These are phyloP conservation scores for Claviceps arundinis DNA, from an alignment of 2,329 filamentous ascomycete genomes.

Conservation along the genomic window DNA sequence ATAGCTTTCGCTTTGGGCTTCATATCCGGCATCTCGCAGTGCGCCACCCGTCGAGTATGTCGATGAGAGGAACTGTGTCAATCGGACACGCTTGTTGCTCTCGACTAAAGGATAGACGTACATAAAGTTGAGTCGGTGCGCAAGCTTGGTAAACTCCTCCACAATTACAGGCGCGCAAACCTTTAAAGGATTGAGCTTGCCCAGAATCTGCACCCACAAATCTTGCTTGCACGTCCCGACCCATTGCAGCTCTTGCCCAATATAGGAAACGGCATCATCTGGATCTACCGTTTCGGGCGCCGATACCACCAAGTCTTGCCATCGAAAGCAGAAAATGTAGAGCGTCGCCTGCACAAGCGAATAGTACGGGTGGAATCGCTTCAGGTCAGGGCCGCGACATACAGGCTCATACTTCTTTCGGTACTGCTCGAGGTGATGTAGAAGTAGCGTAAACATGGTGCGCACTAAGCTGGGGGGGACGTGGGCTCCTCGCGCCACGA, in stretches of 20 bases:
- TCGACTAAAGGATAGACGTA: slow-evolving; percentile 84
- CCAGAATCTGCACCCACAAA: slow-evolving; percentile 67
- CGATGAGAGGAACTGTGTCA: slow-evolving; percentile 54
- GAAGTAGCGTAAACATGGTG: slow-evolving; percentile 67
- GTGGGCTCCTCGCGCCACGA: slow-evolving; percentile 79
- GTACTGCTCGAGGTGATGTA: slow-evolving; percentile 63
- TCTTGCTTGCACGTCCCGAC: slow-evolving; percentile 59
- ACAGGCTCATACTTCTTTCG: slow-evolving; percentile 57
- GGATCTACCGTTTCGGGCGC: slow-evolving; percentile 47
- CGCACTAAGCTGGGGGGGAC: slow-evolving; percentile 66
- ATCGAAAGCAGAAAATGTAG: slow-evolving; percentile 96
- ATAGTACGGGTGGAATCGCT: slow-evolving; percentile 75
- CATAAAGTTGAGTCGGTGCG: slow-evolving; percentile 73
- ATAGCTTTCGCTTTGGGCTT: slow-evolving; percentile 55
- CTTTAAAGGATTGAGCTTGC: slow-evolving; percentile 85
- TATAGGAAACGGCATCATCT: slow-evolving; percentile 46
- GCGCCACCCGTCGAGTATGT: slow-evolving; percentile 42
- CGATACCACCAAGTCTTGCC: slow-evolving; percentile 70
- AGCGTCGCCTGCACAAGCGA: slow-evolving; percentile 76
- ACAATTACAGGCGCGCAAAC: slow-evolving; percentile 88
- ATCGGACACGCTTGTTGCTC: slow-evolving; percentile 77
- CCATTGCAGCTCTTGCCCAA: slow-evolving; percentile 67
- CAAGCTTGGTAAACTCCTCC: slow-evolving; percentile 77
- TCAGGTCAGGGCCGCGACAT: slow-evolving; percentile 75
- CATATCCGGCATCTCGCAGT: slow-evolving; percentile 34